Base-by-base conservation (phyloP, 305 asterid species). In the Euphrasia arctica region DNA sequence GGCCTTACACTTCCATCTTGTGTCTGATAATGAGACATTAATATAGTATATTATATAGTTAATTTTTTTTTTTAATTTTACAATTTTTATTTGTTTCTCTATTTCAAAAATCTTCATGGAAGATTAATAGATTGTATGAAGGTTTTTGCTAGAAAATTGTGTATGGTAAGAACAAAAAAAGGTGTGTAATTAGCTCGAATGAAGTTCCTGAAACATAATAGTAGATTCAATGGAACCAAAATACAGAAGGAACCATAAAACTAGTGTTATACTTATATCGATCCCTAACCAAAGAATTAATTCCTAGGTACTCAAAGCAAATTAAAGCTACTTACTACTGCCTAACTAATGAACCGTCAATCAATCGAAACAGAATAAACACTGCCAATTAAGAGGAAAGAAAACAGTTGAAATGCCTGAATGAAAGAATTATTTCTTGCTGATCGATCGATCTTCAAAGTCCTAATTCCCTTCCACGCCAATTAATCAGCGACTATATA, bases 1-100 rank as follows among this genome's bases (percentile, higher is more conserved):
- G 98, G 98, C n/a, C 94, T 81, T 49, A 45, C 88, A 11, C 95
- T 90, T 71, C 97, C 95, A 49, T 74, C 95, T 55, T 93, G 98
- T 78, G 72, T 92, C 75, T 72, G 79, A 43, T 43, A n/a, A 43
- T 5, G 48, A 42, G 11, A 42, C 7, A 41, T 41, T 18, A 18
- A 18, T 18, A 18, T 18, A 18, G 22, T 18, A 18, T 18, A 18
- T 18, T 43, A 12, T 12, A 10, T 47, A 47, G 9, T 36, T 18
- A 18, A 18, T 18, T 18, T 18, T 18, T 18, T 18, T 18, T 18
- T 18, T 18, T 36, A 36, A 36, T 36, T 48, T 2, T 18, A 18
- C 22, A 18, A 5, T 13, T 63, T 52, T 32, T 28, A 11, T 51
- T 64, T 64, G 29, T 9, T 8, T n/a, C 32, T 52, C 58, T 54